Percentiles rank a stretch among this genome's conserved stretches.
Evolutionary conservation across 2,329 filamentous ascomycete genomes (phyloP).

Genomic region (Monosporascus sp.): DNA sequence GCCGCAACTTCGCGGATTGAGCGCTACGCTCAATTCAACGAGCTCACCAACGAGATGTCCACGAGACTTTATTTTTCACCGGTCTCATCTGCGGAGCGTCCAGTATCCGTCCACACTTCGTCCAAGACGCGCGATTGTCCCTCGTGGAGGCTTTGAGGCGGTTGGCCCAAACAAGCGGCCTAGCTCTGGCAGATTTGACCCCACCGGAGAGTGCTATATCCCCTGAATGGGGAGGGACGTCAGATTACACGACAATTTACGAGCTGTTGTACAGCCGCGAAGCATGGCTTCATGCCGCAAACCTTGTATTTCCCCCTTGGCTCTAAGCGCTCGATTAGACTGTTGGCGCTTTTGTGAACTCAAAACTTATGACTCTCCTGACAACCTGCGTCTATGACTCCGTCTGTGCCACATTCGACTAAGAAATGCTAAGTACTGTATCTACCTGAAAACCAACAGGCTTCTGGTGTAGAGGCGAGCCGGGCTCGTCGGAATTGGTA

Average conservation of each 20-base stretch:
- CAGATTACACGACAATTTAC: conserved; percentile 17
- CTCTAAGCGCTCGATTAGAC: conserved; percentile 1
- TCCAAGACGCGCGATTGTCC: neutral
- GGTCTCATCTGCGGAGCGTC: neutral
- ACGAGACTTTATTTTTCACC: neutral
- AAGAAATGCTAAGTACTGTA: neutral
- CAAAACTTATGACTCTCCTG: neutral
- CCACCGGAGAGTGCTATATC: conserved; percentile 1
- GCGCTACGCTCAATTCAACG: too few species aligned
- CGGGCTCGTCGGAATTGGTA: too few species aligned
- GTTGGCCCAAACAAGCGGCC: conserved; percentile 18
- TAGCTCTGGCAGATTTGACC: conserved; percentile 14
- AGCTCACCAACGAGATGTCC: neutral
- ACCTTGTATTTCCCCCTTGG: neutral
- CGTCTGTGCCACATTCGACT: neutral
- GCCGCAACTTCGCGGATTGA: too few species aligned
- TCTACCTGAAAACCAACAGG: too few species aligned
- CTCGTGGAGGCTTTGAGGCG: neutral
- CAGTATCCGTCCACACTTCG: neutral
- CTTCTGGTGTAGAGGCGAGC: too few species aligned
- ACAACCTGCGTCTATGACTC: neutral
- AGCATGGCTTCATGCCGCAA: conserved; percentile 10
- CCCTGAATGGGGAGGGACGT: conserved; percentile 8
- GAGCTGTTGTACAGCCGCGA: conserved; percentile 11
- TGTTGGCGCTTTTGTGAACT: neutral